These are phyloP conservation scores for Arctium lappa DNA, from an alignment of 129 eudicot species.

Conservation along the genomic window DNA sequence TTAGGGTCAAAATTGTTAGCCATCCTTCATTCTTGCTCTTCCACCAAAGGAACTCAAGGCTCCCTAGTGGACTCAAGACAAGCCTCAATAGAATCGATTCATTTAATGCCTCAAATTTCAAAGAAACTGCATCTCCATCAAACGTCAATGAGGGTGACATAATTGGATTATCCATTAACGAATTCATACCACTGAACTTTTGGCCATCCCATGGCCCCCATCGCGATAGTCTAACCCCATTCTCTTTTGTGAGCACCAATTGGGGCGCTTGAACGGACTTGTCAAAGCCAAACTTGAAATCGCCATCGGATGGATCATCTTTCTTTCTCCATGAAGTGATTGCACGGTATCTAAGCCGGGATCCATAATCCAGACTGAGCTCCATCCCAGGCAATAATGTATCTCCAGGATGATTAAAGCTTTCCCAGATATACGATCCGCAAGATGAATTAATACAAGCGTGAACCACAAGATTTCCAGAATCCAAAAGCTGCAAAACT, in stretches of 20 bases:
- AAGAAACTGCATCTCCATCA: slow-evolving; percentile 25
- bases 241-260: slow-evolving; percentile 28
- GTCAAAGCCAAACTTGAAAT: slow-evolving; percentile 34
- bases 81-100: slow-evolving; percentile 33
- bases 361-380: slow-evolving; percentile 37
- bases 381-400: slow-evolving; percentile 50
- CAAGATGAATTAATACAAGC: slow-evolving; percentile 24
- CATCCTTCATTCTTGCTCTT: slow-evolving; percentile 29
- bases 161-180: slow-evolving; percentile 30
- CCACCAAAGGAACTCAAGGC: slow-evolving; percentile 42
- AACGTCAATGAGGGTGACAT: slow-evolving; percentile 18
- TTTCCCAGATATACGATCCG: slow-evolving; percentile 33
- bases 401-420: slow-evolving; percentile 38
- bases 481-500: slow-evolving; percentile 34
- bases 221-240: slow-evolving; percentile 23
- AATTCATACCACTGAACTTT: slow-evolving; percentile 39
- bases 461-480: slow-evolving; percentile 47
- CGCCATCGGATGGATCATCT: slow-evolving; percentile 47
- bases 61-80: slow-evolving; percentile 38
- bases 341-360: slow-evolving; percentile 4
- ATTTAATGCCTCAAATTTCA: slow-evolving; percentile 24
- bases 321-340: slow-evolving; percentile 46
- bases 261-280: slow-evolving; percentile 36
- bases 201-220: slow-evolving; percentile 68
- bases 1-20: slow-evolving; percentile 35